Conservation (phyloP, 2,329 filamentous ascomycete species). For the Penicillium sp. region DNA sequence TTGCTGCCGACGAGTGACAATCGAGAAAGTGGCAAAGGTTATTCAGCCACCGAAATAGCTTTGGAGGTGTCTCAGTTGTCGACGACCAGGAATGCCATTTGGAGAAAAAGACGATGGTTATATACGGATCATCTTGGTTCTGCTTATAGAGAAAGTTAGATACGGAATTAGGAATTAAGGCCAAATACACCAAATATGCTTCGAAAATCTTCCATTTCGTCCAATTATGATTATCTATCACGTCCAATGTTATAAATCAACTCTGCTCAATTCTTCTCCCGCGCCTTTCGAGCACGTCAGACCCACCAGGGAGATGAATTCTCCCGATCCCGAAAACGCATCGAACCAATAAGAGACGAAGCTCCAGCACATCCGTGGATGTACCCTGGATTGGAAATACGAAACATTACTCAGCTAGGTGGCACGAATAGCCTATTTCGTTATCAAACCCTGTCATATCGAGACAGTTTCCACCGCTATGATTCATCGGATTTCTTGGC, state of each 20-base stretch:
- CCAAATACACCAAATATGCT: neutral
- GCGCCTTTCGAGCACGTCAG: slow-evolving; percentile 2
- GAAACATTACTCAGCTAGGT: neutral
- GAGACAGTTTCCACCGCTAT: neutral
- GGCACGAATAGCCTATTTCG: neutral
- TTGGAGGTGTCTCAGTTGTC: neutral
- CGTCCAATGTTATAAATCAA: slow-evolving; percentile 1
- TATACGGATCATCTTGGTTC: neutral
- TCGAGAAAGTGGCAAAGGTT: neutral
- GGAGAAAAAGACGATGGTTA: neutral
- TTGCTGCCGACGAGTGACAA: neutral
- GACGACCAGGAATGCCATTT: too few relatives aligned
- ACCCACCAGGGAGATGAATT: neutral
- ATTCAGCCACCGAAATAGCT: neutral
- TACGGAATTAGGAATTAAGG: neutral
- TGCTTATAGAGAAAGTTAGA: neutral
- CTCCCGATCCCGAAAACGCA: slow-evolving; percentile 3
- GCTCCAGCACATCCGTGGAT: neutral
- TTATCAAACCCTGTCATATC: neutral
- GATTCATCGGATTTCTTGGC: neutral
- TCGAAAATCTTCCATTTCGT: neutral
- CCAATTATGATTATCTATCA: neutral
- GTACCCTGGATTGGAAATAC: neutral
- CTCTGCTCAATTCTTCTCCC: neutral
- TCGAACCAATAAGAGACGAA: neutral